phyloP scores from a whole-genome alignment of 495 filamentous ascomycete genomes.

The Neurospora tetrasperma region DNA sequence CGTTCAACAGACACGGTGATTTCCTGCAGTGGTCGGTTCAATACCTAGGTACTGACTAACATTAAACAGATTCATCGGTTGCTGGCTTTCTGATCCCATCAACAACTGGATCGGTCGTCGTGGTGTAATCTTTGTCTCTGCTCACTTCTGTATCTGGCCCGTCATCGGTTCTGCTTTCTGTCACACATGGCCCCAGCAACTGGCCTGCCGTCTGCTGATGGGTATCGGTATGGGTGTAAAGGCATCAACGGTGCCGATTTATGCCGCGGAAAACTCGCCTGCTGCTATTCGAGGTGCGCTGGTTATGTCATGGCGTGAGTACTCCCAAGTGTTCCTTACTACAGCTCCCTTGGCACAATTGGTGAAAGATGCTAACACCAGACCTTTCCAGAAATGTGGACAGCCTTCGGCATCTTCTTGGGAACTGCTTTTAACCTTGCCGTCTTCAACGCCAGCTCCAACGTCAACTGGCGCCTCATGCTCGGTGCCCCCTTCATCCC shows the following conservation, averaged over 20 bases:
- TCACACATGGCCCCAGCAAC: slow-evolving; percentile 52
- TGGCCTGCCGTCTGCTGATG: slow-evolving; percentile 52
- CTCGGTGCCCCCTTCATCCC: slow-evolving; percentile 68
- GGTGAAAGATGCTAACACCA: neutral
- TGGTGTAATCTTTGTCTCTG: slow-evolving; percentile 57
- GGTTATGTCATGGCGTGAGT: slow-evolving; percentile 68
- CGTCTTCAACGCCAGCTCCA: slow-evolving; percentile 38
- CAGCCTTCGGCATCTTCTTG: slow-evolving; percentile 69
- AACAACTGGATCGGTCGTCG: slow-evolving; percentile 57
- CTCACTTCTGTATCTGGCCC: slow-evolving; percentile 50
- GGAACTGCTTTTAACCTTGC: slow-evolving; percentile 63
- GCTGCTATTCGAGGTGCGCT: slow-evolving; percentile 64
- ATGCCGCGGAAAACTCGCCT: slow-evolving; percentile 66
- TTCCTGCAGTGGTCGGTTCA: neutral
- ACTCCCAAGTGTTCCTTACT: neutral
- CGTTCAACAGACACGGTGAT: too few relatives aligned
- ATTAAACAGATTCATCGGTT: slow-evolving; percentile 34
- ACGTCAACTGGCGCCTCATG: slow-evolving; percentile 66
- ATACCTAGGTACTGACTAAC: neutral
- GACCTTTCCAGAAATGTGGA: slow-evolving; percentile 51
- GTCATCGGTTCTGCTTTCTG: slow-evolving; percentile 57
- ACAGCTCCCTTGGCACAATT: neutral
- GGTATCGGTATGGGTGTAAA: slow-evolving; percentile 65
- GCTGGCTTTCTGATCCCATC: slow-evolving; percentile 63
- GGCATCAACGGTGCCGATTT: slow-evolving; percentile 57